These are phyloP conservation scores for Adiantum capillusveneris DNA, from an alignment of 75 land plant genomes.

Conservation along the genomic window DNA sequence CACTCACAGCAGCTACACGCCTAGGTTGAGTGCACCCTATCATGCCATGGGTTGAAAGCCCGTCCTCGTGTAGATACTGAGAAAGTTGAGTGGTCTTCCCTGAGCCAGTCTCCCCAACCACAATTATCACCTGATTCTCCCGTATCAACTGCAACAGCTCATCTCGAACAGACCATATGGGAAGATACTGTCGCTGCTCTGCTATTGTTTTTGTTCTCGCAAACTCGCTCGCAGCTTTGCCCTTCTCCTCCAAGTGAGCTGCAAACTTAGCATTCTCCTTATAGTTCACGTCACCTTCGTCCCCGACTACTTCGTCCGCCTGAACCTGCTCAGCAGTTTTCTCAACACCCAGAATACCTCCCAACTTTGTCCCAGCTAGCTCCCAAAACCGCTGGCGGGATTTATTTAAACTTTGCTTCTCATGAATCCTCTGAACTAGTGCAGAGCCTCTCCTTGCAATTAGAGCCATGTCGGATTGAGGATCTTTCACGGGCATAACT, in stretches of 20 bases:
- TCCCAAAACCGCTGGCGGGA: constrained; percentile 97
- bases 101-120: too few relatives aligned
- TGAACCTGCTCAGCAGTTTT: constrained; percentile 88
- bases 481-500: constrained; percentile 89
- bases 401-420: constrained; percentile 84
- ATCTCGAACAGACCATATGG: constrained; percentile 80
- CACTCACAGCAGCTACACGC: too few relatives aligned
- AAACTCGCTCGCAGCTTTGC: constrained; percentile 91
- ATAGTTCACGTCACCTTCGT: constrained; percentile 84
- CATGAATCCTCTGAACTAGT: too few relatives aligned
- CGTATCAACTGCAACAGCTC: constrained; percentile 57
- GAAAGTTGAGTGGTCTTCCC: too few relatives aligned
- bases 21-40: too few relatives aligned
- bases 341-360: constrained; percentile 89
- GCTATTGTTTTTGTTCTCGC: constrained; percentile 69
- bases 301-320: constrained; percentile 85
- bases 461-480: constrained; percentile 94
- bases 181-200: constrained; percentile 91
- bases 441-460: constrained; percentile 92
- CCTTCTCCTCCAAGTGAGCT: constrained; percentile 87
- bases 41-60: constrained; percentile 35
- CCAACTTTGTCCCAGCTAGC: constrained; percentile 89
- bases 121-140: too few relatives aligned
- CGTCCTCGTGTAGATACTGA: constrained; percentile 27
- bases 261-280: constrained; percentile 88